These are phyloP conservation scores for Avena sativa DNA, from an alignment of 176 grass and related monocot species.

Conservation along the genomic window DNA sequence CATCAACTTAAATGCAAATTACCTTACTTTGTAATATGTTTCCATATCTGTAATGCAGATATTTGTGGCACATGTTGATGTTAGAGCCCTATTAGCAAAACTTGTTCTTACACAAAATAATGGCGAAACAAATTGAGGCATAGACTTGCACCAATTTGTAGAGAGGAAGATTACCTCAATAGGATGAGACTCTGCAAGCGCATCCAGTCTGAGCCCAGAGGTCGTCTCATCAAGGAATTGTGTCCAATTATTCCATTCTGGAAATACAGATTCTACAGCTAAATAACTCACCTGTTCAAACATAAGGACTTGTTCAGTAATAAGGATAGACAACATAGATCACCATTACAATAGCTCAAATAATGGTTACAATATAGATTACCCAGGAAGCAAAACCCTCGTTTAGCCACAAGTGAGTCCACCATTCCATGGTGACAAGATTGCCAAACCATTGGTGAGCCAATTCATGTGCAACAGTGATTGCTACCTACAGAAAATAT, in stretches of 20 bases:
- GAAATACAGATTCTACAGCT: slow-evolving; percentile 80
- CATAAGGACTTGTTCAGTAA: slow-evolving; percentile 25
- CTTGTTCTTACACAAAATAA: slow-evolving; percentile 1
- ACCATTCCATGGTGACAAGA: slow-evolving; percentile 99
- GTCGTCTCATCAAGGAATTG: slow-evolving; percentile 90
- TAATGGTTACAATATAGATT: slow-evolving; percentile 34
- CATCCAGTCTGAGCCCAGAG: slow-evolving; percentile 78
- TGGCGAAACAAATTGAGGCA: neutral
- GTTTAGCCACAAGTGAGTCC: slow-evolving; percentile 97
- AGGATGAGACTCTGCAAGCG: slow-evolving; percentile 93
- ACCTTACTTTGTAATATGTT: slow-evolving; percentile 4
- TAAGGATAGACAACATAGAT: neutral
- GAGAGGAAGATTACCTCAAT: slow-evolving; percentile 78
- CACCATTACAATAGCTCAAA: slow-evolving; percentile 3
- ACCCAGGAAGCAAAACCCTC: slow-evolving; percentile 98
- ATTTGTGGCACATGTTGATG: neutral
- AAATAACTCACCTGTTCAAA: slow-evolving; percentile 86
- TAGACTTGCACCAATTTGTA: neutral
- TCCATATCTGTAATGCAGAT: slow-evolving; percentile 3
- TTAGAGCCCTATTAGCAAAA: slow-evolving; percentile 21
- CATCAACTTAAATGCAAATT: neutral
- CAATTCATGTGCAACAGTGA: slow-evolving; percentile 94
- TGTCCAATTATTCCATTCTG: slow-evolving; percentile 95
- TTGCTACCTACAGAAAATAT: slow-evolving; percentile 63
- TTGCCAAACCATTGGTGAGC: slow-evolving; percentile 99